phyloP scores from a whole-genome alignment of 2,329 filamentous ascomycete species.

The Periconia sp. region DNA sequence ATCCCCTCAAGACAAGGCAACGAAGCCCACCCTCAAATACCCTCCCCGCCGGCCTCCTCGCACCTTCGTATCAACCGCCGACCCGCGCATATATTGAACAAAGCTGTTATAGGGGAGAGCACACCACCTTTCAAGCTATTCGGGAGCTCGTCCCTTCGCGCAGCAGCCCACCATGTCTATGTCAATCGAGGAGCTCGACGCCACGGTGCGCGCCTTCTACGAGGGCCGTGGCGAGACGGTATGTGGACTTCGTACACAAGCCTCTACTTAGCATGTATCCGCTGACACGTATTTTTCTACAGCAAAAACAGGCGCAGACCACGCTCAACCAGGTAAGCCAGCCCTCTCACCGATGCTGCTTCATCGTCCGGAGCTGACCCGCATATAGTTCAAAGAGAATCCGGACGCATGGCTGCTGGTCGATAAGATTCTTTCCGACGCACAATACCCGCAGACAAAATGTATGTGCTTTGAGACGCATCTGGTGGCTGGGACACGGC shows the following conservation, averaged over 20 bases:
- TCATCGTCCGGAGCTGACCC: slow-evolving; percentile 22
- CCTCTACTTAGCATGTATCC: slow-evolving; percentile 42
- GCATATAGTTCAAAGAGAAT: slow-evolving; percentile 91
- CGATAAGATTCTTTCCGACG: slow-evolving; percentile 93
- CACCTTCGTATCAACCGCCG: slow-evolving; percentile 13
- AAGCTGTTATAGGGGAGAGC: slow-evolving; percentile 28
- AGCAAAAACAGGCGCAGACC: slow-evolving; percentile 97
- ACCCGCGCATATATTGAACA: slow-evolving; percentile 11
- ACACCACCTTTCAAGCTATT: slow-evolving; percentile 28
- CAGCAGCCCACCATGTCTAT: slow-evolving; percentile 61
- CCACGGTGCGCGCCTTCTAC: slow-evolving; percentile 94
- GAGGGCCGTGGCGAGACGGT: slow-evolving; percentile 95
- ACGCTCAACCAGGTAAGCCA: slow-evolving; percentile 84
- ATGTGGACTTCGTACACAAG: slow-evolving; percentile 45
- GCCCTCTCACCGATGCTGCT: slow-evolving; percentile 2
- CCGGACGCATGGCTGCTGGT: slow-evolving; percentile 97
- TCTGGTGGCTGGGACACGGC: slow-evolving; percentile 16
- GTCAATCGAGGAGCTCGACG: slow-evolving; percentile 93
- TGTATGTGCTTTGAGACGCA: slow-evolving; percentile 62
- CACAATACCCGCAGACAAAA: slow-evolving; percentile 94
- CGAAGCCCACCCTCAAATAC: slow-evolving; percentile 28
- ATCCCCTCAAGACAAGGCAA: slow-evolving; percentile 34
- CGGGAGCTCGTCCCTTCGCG: slow-evolving; percentile 42
- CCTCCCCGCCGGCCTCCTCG: slow-evolving; percentile 15
- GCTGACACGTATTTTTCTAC: slow-evolving; percentile 43